Base-by-base conservation (phyloP, 2,329 filamentous ascomycete genomes). In the Pseudogymnoascus sp. region DNA sequence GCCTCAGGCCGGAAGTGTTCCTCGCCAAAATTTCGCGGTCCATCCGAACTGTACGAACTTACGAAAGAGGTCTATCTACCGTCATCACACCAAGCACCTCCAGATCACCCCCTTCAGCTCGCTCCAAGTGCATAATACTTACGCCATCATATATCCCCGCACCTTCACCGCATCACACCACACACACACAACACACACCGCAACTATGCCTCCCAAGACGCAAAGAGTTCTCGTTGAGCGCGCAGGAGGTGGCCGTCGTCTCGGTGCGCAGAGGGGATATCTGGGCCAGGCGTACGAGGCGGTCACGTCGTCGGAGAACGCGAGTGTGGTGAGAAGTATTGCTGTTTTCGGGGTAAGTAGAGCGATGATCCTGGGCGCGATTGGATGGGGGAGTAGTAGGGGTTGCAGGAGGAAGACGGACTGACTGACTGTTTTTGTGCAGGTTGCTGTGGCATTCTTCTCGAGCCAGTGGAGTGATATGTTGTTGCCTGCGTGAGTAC, bases 381-480 rank as follows among this genome's bases (percentile, higher is more conserved):
- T 12, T 36, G 59, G 16, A 8, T 36, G n/a, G 14, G 14, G 10
- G 14, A 12, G 62, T 2, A 12, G 28, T 31, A 31, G 8, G 28
- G 8, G 8, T 31, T 60, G 37, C 16, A 44, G 64, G 6, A 60
- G 64, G 63, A 7, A 60, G 64, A 44, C 40, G 34, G 23, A 62
- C 72, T 67, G 21, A 63, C 40, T 34, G 11, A 21, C 21, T 21
- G 1, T 21, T 21, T n/a, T 63, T n/a, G 64, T 34, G 64, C 64
- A 89, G 86, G 83, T 78, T 68, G 86, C 85, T 46, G 82, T 89
- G 62, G 82, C 85, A 38, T 86, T 90, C 75, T 80, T 90, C 68
- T 81, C 85, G 64, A 89, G 86, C 77, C 83, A 84, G 62, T 87
- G 85, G 79, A 83, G 84, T 75, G 87, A 89, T 73, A 78, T 84